Percentiles rank a stretch among this genome's conserved stretches.
Conservation (phyloP, 1,284 basidiomycete species). For the Boletellus deceptivus region DNA sequence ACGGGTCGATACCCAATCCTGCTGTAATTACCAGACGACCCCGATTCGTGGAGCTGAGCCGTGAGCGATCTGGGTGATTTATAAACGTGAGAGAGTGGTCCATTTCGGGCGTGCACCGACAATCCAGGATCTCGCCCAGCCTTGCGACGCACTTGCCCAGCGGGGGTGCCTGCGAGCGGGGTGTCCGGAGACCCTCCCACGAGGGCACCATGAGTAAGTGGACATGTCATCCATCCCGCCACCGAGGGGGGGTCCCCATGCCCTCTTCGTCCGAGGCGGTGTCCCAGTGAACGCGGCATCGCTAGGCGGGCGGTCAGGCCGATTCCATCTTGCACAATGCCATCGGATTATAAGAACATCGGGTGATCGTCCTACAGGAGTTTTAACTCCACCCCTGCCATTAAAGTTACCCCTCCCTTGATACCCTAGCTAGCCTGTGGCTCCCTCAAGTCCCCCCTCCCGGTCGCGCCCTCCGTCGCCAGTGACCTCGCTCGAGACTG, state of each 20-base stretch:
- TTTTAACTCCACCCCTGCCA: conserved; percentile 37
- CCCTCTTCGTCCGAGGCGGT: conserved; percentile 32
- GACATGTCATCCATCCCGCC: conserved; percentile 35
- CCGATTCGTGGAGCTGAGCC: conserved; percentile 19
- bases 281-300: conserved; percentile 35
- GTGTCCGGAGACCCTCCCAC: conserved; percentile 30
- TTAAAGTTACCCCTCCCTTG: conserved; percentile 22
- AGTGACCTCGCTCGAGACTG: not conserved
- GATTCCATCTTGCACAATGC: conserved; percentile 31
- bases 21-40: conserved; percentile 25
- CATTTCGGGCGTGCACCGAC: conserved; percentile 29
- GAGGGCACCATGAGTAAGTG: conserved; percentile 34
- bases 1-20: conserved; percentile 16
- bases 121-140: conserved; percentile 31
- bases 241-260: conserved; percentile 29
- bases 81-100: conserved; percentile 34
- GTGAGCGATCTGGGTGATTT: conserved; percentile 38
- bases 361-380: conserved; percentile 36
- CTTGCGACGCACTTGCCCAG: conserved; percentile 22
- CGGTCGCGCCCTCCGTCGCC: conserved; percentile 15
- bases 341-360: conserved; percentile 33
- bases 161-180: conserved; percentile 31
- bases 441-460: conserved; percentile 8
- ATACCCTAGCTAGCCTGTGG: conserved; percentile 19
- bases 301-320: conserved; percentile 28